phyloP scores from a whole-genome alignment of 2,329 filamentous ascomycete genomes.

The Alternaria arborescens region DNA sequence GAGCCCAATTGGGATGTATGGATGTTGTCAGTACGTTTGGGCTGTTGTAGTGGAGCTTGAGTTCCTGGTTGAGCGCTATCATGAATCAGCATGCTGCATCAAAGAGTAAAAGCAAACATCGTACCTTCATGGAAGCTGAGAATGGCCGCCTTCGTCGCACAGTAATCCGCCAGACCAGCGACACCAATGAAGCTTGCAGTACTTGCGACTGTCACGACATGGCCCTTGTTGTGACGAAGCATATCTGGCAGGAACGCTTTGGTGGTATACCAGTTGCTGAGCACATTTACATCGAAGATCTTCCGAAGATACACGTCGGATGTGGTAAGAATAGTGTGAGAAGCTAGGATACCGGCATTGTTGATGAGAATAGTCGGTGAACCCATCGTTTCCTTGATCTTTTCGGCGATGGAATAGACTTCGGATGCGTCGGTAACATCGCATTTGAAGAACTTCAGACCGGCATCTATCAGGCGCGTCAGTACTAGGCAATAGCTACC shows the following conservation, averaged over 20 bases:
- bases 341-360: slow-evolving; percentile 45
- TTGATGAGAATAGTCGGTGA: slow-evolving; percentile 48
- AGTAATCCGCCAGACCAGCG: slow-evolving; percentile 63
- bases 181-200: slow-evolving; percentile 60
- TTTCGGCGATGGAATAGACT: slow-evolving; percentile 36
- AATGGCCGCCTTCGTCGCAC: slow-evolving; percentile 61
- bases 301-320: slow-evolving; percentile 40
- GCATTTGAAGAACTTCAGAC: slow-evolving; percentile 44
- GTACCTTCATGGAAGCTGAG: slow-evolving; percentile 63
- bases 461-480: slow-evolving; percentile 30
- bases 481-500: not conserved
- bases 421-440: slow-evolving; percentile 44
- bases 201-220: slow-evolving; percentile 65
- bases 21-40: slow-evolving; percentile 54
- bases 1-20: slow-evolving; percentile 55
- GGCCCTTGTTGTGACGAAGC: slow-evolving; percentile 55
- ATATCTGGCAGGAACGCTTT: slow-evolving; percentile 50
- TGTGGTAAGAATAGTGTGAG: slow-evolving; percentile 46
- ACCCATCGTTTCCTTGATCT: slow-evolving; percentile 34
- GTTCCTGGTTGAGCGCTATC: slow-evolving; percentile 48
- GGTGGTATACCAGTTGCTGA: slow-evolving; percentile 47
- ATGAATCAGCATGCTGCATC: slow-evolving; percentile 15
- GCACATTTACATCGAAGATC: slow-evolving; percentile 50
- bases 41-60: slow-evolving; percentile 51
- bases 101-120: slow-evolving; percentile 54